phyloP scores from a whole-genome alignment of 2,329 filamentous ascomycete species.

The Alternaria tenuissima region DNA sequence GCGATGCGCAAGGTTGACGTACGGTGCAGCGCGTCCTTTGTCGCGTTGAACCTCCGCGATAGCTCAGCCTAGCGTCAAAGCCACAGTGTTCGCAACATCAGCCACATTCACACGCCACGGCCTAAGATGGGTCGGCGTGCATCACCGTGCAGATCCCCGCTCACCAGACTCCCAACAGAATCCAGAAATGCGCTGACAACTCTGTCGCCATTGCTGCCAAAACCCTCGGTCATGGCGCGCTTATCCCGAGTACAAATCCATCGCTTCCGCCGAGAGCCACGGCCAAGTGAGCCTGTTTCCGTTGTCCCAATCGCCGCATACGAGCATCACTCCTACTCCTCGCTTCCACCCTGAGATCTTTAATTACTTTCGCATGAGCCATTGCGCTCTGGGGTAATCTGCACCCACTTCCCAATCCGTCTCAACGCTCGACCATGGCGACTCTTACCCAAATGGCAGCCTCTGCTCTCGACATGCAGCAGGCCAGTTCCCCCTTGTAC shows the following conservation, averaged over 20 bases:
- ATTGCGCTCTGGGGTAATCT: conserved; percentile 11
- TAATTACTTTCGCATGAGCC: conserved; percentile 10
- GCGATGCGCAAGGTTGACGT: conserved; percentile 8
- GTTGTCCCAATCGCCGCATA: conserved; percentile 24
- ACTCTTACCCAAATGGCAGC: conserved; percentile 36
- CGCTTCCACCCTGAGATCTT: conserved; percentile 9
- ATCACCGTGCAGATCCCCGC: conserved; percentile 26
- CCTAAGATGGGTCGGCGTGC: conserved; percentile 16
- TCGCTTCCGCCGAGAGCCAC: conserved; percentile 17
- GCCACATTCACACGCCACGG: conserved; percentile 19
- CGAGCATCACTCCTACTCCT: conserved; percentile 20
- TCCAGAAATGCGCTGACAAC: conserved; percentile 14
- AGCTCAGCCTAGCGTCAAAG: conserved; percentile 7
- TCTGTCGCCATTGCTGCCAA: conserved; percentile 18
- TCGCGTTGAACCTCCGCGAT: conserved; percentile 12
- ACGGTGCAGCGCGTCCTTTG: conserved; percentile 15
- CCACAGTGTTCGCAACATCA: conserved; percentile 3
- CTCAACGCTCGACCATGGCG: conserved; percentile 37
- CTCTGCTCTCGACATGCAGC: conserved; percentile 33
- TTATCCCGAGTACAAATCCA: conserved; percentile 9
- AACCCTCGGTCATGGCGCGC: conserved; percentile 20
- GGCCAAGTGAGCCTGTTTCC: conserved; percentile 31
- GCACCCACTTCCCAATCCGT: conserved; percentile 8
- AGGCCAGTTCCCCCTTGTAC: conserved; percentile 34
- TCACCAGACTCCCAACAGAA: conserved; percentile 32